Evolutionary conservation across 208 protist genomes (phyloP).

Genomic region (Acanthamoeba sp.): DNA sequence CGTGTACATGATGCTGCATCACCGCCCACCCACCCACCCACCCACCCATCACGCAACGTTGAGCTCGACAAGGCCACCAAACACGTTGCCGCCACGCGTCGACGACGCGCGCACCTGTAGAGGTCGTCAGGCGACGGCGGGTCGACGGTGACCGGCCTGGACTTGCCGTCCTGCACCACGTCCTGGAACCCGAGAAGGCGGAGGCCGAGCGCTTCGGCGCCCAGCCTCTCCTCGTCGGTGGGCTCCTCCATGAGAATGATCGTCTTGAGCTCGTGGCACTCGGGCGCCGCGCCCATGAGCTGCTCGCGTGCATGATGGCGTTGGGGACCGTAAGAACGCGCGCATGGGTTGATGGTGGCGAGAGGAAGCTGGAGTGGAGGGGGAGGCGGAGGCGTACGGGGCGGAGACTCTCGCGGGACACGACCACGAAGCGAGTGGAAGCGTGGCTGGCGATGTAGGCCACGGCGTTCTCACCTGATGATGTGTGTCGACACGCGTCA

Average conservation of each 20-base stretch:
- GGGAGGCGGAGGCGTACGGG: not conserved
- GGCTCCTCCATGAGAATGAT: constrained; percentile 47
- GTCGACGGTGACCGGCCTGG: not conserved
- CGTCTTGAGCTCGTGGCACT: constrained; percentile 1
- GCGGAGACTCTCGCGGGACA: constrained; percentile 13
- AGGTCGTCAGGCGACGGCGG: constrained; percentile 7
- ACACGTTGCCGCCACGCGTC: not conserved
- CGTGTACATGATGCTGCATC: constrained; percentile 85
- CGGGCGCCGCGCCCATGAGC: constrained; percentile 1
- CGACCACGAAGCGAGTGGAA: not conserved
- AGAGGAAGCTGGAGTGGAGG: not conserved
- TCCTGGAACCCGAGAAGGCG: constrained; percentile 32
- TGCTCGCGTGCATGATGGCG: not conserved
- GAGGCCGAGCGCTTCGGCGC: not conserved
- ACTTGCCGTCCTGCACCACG: constrained; percentile 24
- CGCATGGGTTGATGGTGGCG: not conserved
- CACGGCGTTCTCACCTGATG: constrained; percentile 15
- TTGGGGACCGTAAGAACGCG: too few species aligned
- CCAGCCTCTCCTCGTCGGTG: not conserved
- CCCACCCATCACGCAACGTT: too few species aligned
- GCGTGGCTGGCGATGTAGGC: constrained; percentile 20
- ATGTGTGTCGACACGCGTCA: not conserved
- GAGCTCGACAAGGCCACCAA: too few species aligned
- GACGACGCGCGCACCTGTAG: not conserved
- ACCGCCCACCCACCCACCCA: too few species aligned